Base-by-base conservation (phyloP, 2,329 filamentous ascomycete genomes). In the Rhynchosporium secalis region DNA sequence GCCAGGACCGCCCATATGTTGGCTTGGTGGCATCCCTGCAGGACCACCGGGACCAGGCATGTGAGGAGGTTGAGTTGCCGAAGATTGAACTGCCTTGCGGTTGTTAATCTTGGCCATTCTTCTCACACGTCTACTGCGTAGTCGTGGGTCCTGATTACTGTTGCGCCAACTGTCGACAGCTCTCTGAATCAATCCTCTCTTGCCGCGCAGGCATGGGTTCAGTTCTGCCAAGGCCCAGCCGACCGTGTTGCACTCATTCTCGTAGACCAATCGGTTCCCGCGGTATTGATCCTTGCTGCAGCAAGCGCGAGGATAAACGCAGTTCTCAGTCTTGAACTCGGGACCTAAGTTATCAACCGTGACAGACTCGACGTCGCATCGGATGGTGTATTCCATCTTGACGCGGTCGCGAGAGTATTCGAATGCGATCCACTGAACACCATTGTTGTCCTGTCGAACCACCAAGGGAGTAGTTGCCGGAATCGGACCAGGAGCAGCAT, bases 371-470 rank as follows among this genome's bases (percentile, higher is more conserved):
- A 98, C 95, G 71, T 98, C 95, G 75, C 95, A 98, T 58, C 95
- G 89, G 72, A 99, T 99, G 0, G 93, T 97, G 78, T 99, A 99
- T 77, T 98, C 93, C 92, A 98, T 96, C 85, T 99, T 99, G 69
- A 98, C 93, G 51, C 94, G 85, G 74, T 99, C 94, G 64, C 94
- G 87, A 10, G 94, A 98, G 75, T 99, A 99, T 76, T 99, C 95
- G 66, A 98, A 99, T 0, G 92, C 92, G 72, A 98, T 98, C 95
- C 95, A 98, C 76, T 98, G 95, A 6, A 98, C 94, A 8, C 95
- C 95, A 69, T 96, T 98, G 73, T 91, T 90, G 72, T 98, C 95
- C 76, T 98, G 94, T 68, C 93, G 83, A 29, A 98, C 94, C 8
- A 98, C 93, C 8, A 97, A 81, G 0, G 95, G 95, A 0, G 95